Base-by-base conservation (phyloP, 192 early-diverging fungal species). In the Chytriomyces confervae region DNA sequence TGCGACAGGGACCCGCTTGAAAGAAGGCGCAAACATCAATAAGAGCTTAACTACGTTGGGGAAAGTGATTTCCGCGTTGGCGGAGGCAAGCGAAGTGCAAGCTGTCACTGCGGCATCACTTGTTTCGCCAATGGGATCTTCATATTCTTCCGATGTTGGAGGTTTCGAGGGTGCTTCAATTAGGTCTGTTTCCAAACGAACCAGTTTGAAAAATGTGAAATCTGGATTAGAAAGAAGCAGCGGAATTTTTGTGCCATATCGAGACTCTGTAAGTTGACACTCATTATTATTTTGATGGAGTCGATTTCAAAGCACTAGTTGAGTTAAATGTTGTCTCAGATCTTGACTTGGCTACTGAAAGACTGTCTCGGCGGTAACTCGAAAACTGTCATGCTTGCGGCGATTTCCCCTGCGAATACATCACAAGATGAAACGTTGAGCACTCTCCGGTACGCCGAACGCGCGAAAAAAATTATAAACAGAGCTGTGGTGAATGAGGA, bases 11-110 rank as follows among this genome's bases (percentile, higher is more conserved):
- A 79, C 82, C 62, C 88, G 96, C 9, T 79, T 97, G 9, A 94
- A 93, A 74, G 96, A 98, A 84, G 96, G 95, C 29, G 94, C 94
- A 11, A 95, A 94, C 61, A 98, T 98, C 86, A 98, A 98, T 84
- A 93, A 94, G 77, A 95, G 93, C 10, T 82, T 98, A 36, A 95
- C 94, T 0, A 93, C 94, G 0, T 84, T 98, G 45, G 96, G 96
- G 6, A 98, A 98, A 78, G 96, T 98, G 50, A 98, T 98, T 47
- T 93, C 94, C 5, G 92, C 92, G 23, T 83, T 98, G 48, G 94
- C 94, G 20, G 94, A 93, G 53, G 88, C 89, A 24, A 80, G 79
- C 36, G 43, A 27, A 20, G 1, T 36, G 36, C 36, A 36, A 27
- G 62, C 29, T 16, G 62, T 24, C 5, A 7, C 62, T 24, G 62